Percentiles rank a stretch among this genome's conserved stretches.
These are phyloP conservation scores for Kuraishia cidri DNA, from an alignment of 805 yeast species.

Conservation along the genomic window DNA sequence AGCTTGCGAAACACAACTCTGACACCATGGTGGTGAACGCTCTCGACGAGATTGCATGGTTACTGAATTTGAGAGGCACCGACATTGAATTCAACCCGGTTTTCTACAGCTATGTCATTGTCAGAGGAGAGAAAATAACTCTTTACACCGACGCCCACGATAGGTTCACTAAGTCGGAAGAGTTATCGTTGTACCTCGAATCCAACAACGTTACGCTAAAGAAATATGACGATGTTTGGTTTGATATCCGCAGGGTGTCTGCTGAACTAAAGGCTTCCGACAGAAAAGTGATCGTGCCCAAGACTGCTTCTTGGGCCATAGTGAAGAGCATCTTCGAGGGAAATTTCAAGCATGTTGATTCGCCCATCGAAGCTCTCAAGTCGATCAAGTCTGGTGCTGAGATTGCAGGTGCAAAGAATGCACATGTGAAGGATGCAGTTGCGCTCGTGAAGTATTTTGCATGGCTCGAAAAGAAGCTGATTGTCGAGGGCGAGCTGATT, in stretches of 20 bases:
- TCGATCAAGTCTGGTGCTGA: slow-evolving; percentile 71
- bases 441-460: slow-evolving; percentile 68
- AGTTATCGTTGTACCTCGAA: slow-evolving; percentile 27
- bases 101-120: slow-evolving; percentile 59
- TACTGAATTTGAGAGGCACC: slow-evolving; percentile 38
- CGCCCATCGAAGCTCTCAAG: slow-evolving; percentile 50
- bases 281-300: slow-evolving; percentile 40
- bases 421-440: slow-evolving; percentile 80
- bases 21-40: slow-evolving; percentile 23
- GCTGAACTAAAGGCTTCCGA: slow-evolving; percentile 9
- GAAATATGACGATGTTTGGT: slow-evolving; percentile 37
- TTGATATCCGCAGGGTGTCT: slow-evolving; percentile 28
- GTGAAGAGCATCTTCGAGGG: slow-evolving; percentile 35
- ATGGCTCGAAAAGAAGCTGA: slow-evolving; percentile 67
- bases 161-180: slow-evolving; percentile 23
- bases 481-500: slow-evolving; percentile 26
- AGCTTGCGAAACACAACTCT: slow-evolving; percentile 21
- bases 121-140: slow-evolving; percentile 27
- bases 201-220: slow-evolving; percentile 32
- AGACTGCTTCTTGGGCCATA: slow-evolving; percentile 61
- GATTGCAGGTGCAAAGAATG: slow-evolving; percentile 56
- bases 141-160: slow-evolving; percentile 31
- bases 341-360: slow-evolving; percentile 24
- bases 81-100: slow-evolving; percentile 86
- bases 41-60: slow-evolving; percentile 46